Evolutionary conservation across 2,329 filamentous ascomycete genomes (phyloP).

Genomic region (Phialemoniopsis sp.): DNA sequence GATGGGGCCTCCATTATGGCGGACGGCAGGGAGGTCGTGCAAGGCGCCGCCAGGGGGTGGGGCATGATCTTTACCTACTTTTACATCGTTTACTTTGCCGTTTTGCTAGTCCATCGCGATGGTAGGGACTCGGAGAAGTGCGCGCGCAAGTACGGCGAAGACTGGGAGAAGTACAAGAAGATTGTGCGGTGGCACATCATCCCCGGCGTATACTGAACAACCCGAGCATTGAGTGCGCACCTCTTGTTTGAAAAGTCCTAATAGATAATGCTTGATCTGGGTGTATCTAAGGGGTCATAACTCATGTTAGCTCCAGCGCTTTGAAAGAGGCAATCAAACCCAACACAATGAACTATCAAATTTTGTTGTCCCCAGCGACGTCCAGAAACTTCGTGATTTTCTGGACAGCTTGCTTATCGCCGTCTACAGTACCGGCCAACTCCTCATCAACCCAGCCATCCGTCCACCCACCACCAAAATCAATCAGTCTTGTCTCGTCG

Average conservation of each 20-base stretch:
- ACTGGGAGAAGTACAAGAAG: conserved; percentile 87
- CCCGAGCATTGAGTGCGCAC: conserved; percentile 1
- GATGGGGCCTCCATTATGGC: conserved; percentile 50
- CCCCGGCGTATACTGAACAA: conserved; percentile 71
- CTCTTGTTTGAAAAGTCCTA: conserved; percentile 11
- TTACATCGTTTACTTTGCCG: conserved; percentile 86
- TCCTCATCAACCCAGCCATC: conserved; percentile 33
- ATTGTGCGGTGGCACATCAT: conserved; percentile 79
- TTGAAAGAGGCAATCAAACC: too few species aligned
- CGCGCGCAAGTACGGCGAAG: conserved; percentile 81
- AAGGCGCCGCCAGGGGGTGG: conserved; percentile 73
- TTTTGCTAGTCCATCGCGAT: conserved; percentile 83
- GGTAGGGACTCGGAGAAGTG: conserved; percentile 89
- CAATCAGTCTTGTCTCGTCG: conserved; percentile 30
- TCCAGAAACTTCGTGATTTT: conserved; percentile 7
- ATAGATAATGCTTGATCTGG: too few species aligned
- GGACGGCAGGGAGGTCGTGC: conserved; percentile 62
- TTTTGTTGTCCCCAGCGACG: too few species aligned
- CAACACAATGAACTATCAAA: too few species aligned
- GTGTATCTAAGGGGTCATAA: too few species aligned
- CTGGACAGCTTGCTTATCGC: conserved; percentile 24
- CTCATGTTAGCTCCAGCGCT: too few species aligned
- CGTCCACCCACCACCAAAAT: conserved; percentile 32
- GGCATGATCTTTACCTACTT: conserved; percentile 91
- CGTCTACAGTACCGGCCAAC: conserved; percentile 26